A percentile compares a stretch with the other conserved stretches of the same genome.
phyloP scores from a whole-genome alignment of 2,329 filamentous ascomycete species.

The Ascosphaera acerosa region DNA sequence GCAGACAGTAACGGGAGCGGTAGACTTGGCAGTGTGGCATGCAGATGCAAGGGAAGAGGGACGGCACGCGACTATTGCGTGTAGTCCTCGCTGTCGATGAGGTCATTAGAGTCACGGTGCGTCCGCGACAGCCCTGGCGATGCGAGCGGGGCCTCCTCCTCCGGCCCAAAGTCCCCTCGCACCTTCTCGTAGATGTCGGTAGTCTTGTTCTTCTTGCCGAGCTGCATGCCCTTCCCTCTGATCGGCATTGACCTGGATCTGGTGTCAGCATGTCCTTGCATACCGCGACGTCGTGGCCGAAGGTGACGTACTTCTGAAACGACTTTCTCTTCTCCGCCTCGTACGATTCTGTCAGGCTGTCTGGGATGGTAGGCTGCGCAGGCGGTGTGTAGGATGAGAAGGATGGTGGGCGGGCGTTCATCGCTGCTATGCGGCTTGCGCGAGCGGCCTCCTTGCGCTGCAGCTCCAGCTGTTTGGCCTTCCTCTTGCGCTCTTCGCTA shows the following conservation, averaged over 20 bases:
- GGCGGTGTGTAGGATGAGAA: conserved; percentile 81
- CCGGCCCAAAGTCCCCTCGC: conserved; percentile 67
- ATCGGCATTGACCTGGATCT: conserved; percentile 28
- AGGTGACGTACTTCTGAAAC: conserved; percentile 40
- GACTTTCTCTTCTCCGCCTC: conserved; percentile 94
- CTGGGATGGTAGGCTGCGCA: conserved; percentile 42
- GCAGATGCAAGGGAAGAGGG: too few species aligned
- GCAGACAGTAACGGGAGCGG: too few species aligned
- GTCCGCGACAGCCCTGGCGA: conserved; percentile 23
- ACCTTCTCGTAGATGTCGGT: conserved; percentile 95
- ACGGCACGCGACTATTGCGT: too few species aligned
- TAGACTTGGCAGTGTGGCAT: too few species aligned
- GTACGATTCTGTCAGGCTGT: conserved; percentile 66
- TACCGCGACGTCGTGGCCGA: not conserved
- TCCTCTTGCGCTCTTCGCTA: conserved; percentile 91
- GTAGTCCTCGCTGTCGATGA: conserved; percentile 50
- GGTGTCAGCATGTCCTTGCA: conserved; percentile 1
- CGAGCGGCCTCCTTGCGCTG: conserved; percentile 90
- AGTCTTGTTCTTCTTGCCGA: conserved; percentile 96
- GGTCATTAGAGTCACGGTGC: conserved; percentile 26
- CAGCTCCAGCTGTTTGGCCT: conserved; percentile 96
- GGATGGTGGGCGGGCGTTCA: conserved; percentile 45
- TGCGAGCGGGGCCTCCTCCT: conserved; percentile 55
- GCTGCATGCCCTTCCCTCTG: conserved; percentile 94
- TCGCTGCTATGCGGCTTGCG: conserved; percentile 30